Evolutionary conservation across 805 yeast genomes (phyloP).

Genomic region (Metschnikowia reukaufii): DNA sequence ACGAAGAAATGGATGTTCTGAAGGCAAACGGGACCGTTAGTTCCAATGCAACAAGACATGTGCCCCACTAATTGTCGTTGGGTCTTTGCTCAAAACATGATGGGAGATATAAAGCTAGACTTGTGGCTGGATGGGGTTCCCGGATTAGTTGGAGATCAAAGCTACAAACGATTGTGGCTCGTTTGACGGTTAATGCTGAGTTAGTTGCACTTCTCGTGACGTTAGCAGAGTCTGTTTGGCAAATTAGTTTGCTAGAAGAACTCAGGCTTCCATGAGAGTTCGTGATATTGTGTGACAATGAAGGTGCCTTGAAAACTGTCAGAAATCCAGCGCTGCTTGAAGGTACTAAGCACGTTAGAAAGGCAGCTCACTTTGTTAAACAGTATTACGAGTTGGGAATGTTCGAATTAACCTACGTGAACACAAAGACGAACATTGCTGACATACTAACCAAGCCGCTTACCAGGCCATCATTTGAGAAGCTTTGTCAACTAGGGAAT

Average conservation of each 20-base stretch:
- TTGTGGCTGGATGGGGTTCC: constrained; percentile 1
- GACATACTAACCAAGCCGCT: constrained; percentile 5
- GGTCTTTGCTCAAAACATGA: not conserved
- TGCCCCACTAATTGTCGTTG: not conserved
- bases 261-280: not conserved
- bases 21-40: not conserved
- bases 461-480: not conserved
- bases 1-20: not conserved
- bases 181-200: constrained; percentile 5
- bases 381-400: not conserved
- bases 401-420: constrained; percentile 1
- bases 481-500: not conserved
- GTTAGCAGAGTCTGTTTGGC: constrained; percentile 1
- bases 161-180: constrained; percentile 3
- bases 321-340: constrained; percentile 2
- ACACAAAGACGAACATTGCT: constrained; percentile 3
- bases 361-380: constrained; percentile 4
- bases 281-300: constrained; percentile 2
- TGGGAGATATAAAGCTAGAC: not conserved
- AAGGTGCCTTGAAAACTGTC: constrained; percentile 2
- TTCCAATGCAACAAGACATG: not conserved
- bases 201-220: not conserved
- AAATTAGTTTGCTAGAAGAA: not conserved
- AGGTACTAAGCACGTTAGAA: not conserved
- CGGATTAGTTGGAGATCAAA: constrained; percentile 4